Percentiles rank a stretch among this genome's conserved stretches.
phyloP scores from a whole-genome alignment of 768 basidiomycete genomes.

The Mrakia frigida region DNA sequence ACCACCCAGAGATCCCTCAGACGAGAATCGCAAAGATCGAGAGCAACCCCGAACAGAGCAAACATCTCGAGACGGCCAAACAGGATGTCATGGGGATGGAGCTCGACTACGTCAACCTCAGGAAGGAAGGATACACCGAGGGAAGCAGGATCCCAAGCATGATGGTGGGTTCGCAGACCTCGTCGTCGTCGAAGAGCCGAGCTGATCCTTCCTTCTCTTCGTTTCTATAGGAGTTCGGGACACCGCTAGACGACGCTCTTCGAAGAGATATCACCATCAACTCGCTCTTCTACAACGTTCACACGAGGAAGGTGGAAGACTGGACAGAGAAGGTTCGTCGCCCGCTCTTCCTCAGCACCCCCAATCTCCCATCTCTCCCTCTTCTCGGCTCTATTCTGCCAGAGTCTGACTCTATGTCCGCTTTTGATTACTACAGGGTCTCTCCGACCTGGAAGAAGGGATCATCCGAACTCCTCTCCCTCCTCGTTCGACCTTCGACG shows the following conservation, averaged over 20 bases:
- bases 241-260: slow-evolving; percentile 82
- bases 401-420: too few species aligned
- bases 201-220: too few species aligned
- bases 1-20: slow-evolving; percentile 36
- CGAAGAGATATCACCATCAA: slow-evolving; percentile 94
- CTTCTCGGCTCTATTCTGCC: slow-evolving; percentile 25
- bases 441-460: slow-evolving; percentile 72
- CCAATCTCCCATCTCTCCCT: background rate
- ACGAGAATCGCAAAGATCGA: slow-evolving; percentile 70
- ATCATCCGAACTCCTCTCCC: slow-evolving; percentile 78
- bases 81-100: slow-evolving; percentile 73
- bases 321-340: slow-evolving; percentile 63
- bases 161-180: slow-evolving; percentile 56
- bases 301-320: slow-evolving; percentile 79
- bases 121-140: slow-evolving; percentile 84
- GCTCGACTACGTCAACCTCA: slow-evolving; percentile 87
- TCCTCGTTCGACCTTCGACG: slow-evolving; percentile 79
- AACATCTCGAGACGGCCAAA: slow-evolving; percentile 93
- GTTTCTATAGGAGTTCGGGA: slow-evolving; percentile 69
- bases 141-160: slow-evolving; percentile 82
- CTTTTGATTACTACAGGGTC: slow-evolving; percentile 53
- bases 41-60: slow-evolving; percentile 92
- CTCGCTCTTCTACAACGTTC: slow-evolving; percentile 90
- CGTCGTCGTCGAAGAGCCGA: too few species aligned
- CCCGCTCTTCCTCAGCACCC: background rate